Conservation (phyloP, 768 basidiomycete genomes). For the Daedaleopsis nitida region DNA sequence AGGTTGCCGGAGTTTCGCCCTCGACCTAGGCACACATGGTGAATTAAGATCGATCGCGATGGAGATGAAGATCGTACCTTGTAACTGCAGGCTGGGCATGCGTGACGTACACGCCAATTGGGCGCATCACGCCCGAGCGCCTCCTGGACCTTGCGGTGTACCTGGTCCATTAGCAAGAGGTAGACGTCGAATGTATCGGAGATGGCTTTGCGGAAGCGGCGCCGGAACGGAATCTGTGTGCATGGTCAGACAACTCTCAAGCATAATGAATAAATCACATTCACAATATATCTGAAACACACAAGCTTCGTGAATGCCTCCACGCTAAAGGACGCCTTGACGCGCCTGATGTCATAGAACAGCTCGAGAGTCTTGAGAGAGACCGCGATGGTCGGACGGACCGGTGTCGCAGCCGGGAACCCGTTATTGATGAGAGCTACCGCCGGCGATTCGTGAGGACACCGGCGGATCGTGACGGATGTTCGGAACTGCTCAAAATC, state of each 20-base stretch:
- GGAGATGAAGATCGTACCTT: constrained; percentile 23
- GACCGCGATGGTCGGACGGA: constrained; percentile 10
- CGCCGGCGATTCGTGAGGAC: background rate
- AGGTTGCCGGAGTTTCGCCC: constrained; percentile 29
- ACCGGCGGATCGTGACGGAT: background rate
- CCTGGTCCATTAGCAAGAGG: constrained; percentile 26
- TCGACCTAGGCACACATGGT: constrained; percentile 25
- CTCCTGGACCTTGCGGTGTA: constrained; percentile 25
- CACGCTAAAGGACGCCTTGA: constrained; percentile 23
- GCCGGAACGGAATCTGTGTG: constrained; percentile 30
- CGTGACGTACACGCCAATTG: constrained; percentile 36
- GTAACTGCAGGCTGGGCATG: constrained; percentile 41
- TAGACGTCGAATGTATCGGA: constrained; percentile 39
- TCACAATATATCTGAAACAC: constrained; percentile 20
- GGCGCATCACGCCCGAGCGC: constrained; percentile 31
- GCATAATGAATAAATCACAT: too few species aligned
- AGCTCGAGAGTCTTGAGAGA: constrained; percentile 22
- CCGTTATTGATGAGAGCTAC: constrained; percentile 9
- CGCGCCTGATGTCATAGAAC: constrained; percentile 4
- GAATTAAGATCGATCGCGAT: background rate
- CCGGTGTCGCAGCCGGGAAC: constrained; percentile 10
- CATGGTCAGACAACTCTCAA: constrained; percentile 5
- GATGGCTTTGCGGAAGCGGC: constrained; percentile 26
- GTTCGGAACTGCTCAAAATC: constrained; percentile 2
- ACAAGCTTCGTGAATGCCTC: constrained; percentile 23